Base-by-base conservation (phyloP, 2,329 filamentous ascomycete genomes). In the Coleophoma cylindrospora region DNA sequence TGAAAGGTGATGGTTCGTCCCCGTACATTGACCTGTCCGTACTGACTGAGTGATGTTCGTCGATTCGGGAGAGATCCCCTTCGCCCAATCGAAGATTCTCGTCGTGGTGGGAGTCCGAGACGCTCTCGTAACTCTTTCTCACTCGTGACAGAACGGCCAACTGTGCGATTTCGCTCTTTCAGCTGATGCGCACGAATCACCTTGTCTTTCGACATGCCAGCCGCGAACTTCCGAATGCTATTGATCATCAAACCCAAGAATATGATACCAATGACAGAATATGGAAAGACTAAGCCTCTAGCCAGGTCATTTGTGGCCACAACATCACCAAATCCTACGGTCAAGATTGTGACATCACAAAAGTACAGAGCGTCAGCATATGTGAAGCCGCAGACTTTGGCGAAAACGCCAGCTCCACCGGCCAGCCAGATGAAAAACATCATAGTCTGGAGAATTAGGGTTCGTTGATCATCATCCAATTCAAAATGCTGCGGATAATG, bases 381-480 rank as follows among this genome's bases (percentile, higher is more conserved):
- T 2, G 67, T 70, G 68, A 83, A 83, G 2, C 68, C 73, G 19
- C 84, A 76, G 2, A 85, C 71, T 13, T 64, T 69, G 0, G 75
- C 70, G 58, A 87, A 88, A 0, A 87, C 70, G 0, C 70, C 82
- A 0, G 76, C 83, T 0, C 84, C 84, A 5, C 83, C 77, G 3
- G 77, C 80, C 0, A 88, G 69, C 84, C 85, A 88, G 47, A 84
- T 70, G 60, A 87, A 85, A 64, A 87, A 85, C 47, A 81, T 73
- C 70, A 85, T 86, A 0, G 83, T 87, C 62, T 88, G 84, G 4
- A 88, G 63, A 57, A 89, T 88, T 22, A 89, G 66, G 0, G 83
- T 87, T 2, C 85, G 74, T 59, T 88, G 85, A 45, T 82, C 77
- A 48, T 86, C 80, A 6, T 81, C 83, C 3, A 88, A 68, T 4